A percentile compares a stretch with the other conserved stretches of the same genome.
Evolutionary conservation across 1,284 basidiomycete species (phyloP).

Genomic region (Lentinus polychrous): DNA sequence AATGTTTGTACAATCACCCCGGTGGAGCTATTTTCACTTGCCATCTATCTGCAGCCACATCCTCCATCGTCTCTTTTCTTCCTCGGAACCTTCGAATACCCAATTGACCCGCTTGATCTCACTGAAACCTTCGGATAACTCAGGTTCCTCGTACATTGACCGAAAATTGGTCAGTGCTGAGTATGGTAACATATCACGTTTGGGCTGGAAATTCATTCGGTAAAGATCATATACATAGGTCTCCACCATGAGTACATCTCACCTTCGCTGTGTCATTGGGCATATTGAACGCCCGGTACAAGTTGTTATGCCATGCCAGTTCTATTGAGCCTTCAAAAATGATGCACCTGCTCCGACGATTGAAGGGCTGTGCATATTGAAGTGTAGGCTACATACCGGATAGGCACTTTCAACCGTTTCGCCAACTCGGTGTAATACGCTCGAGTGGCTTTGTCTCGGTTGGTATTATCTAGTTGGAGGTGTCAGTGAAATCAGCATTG

Average conservation of each 20-base stretch:
- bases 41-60: constrained; percentile 74
- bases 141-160: constrained; percentile 62
- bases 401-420: constrained; percentile 42
- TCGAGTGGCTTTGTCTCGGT: constrained; percentile 65
- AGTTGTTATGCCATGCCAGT: constrained; percentile 85
- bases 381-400: constrained; percentile 38
- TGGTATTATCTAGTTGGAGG: constrained; percentile 72
- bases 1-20: neutral
- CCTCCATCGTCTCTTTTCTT: constrained; percentile 65
- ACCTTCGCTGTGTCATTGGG: constrained; percentile 24
- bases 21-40: constrained; percentile 28
- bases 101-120: constrained; percentile 76
- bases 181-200: constrained; percentile 58
- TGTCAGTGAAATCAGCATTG: neutral
- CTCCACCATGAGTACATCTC: neutral
- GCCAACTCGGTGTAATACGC: constrained; percentile 66
- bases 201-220: constrained; percentile 25
- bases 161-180: constrained; percentile 57
- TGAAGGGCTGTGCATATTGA: neutral
- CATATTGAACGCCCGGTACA: constrained; percentile 69
- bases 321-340: constrained; percentile 66
- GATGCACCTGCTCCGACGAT: constrained; percentile 48
- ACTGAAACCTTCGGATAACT: constrained; percentile 61
- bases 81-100: constrained; percentile 69
- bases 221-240: neutral